A percentile compares a stretch with the other conserved stretches of the same genome.
Evolutionary conservation across 2,329 filamentous ascomycete genomes (phyloP).

Genomic region (Arachnomyces sp.): DNA sequence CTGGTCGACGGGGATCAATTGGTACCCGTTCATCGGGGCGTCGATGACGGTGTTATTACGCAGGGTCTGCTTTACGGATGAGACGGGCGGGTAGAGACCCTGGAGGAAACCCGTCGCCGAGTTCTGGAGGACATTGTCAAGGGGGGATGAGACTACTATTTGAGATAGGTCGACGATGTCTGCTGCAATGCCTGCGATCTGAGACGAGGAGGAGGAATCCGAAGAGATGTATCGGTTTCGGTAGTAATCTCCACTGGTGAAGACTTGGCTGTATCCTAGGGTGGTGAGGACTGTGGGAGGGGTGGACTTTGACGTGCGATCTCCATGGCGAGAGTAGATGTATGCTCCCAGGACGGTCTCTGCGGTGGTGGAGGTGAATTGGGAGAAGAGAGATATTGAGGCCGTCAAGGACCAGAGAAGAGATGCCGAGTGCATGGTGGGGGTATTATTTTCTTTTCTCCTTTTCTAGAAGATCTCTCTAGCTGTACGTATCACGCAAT

Average conservation of each 20-base stretch:
- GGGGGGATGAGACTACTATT: conserved; percentile 62
- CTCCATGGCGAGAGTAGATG: conserved; percentile 84
- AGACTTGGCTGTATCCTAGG: conserved; percentile 69
- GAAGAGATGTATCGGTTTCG: conserved; percentile 63
- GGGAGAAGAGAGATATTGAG: conserved; percentile 15
- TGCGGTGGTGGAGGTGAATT: conserved; percentile 16
- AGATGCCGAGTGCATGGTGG: conserved; percentile 19
- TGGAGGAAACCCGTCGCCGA: conserved; percentile 76
- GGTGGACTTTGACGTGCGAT: conserved; percentile 70
- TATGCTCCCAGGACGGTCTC: conserved; percentile 75
- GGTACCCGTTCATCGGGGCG: conserved; percentile 68
- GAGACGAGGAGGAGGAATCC: conserved; percentile 37
- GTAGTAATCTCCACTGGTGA: conserved; percentile 64
- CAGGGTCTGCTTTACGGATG: conserved; percentile 51
- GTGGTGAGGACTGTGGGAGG: conserved; percentile 65
- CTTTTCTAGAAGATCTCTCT: no score
- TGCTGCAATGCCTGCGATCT: conserved; percentile 58
- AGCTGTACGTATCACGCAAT: no score
- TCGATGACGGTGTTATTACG: conserved; percentile 60
- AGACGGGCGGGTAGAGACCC: conserved; percentile 68
- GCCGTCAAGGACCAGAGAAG: conserved; percentile 21
- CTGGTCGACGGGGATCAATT: conserved; percentile 67
- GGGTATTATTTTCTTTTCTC: not conserved
- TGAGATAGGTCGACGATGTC: conserved; percentile 61
- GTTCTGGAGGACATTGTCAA: conserved; percentile 69